phyloP scores from a whole-genome alignment of 2,329 filamentous ascomycete species.

The Trichoderma cornu-damae region DNA sequence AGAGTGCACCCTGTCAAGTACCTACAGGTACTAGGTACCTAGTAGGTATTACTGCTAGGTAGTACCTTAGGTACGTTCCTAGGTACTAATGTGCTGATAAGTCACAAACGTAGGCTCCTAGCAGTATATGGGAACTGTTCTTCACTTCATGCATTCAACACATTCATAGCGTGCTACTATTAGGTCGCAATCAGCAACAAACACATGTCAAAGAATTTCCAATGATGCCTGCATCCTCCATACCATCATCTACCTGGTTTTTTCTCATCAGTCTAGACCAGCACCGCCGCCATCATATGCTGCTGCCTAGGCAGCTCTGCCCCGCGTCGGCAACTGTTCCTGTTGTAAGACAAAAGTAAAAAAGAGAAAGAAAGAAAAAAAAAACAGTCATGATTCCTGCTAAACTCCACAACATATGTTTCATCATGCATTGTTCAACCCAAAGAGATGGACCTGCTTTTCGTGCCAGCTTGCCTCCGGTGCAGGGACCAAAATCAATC shows the following conservation, averaged over 20 bases:
- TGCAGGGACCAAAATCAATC: background rate
- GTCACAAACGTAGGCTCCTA: too few species aligned
- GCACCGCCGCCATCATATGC: background rate
- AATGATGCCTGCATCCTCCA: constrained; percentile 1
- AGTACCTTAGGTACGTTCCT: too few species aligned
- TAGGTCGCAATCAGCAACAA: background rate
- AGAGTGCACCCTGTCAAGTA: too few species aligned
- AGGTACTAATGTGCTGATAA: too few species aligned
- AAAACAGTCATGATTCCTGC: constrained; percentile 16
- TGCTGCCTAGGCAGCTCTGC: background rate
- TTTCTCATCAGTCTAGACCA: background rate
- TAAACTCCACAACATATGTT: constrained; percentile 20
- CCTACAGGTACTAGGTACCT: too few species aligned
- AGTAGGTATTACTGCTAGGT: too few species aligned
- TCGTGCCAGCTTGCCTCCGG: background rate
- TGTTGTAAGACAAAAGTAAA: background rate
- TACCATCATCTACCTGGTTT: background rate
- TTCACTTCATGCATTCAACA: too few species aligned
- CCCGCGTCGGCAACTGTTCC: background rate
- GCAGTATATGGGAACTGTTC: too few species aligned
- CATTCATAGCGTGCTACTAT: background rate
- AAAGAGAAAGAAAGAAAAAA: background rate
- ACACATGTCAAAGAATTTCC: background rate
- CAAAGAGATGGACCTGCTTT: background rate
- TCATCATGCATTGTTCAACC: constrained; percentile 18